Percentiles rank a stretch among this genome's conserved stretches.
Evolutionary conservation across 139 green algal genomes (phyloP).

Genomic region (Spirogloea muscicola): DNA sequence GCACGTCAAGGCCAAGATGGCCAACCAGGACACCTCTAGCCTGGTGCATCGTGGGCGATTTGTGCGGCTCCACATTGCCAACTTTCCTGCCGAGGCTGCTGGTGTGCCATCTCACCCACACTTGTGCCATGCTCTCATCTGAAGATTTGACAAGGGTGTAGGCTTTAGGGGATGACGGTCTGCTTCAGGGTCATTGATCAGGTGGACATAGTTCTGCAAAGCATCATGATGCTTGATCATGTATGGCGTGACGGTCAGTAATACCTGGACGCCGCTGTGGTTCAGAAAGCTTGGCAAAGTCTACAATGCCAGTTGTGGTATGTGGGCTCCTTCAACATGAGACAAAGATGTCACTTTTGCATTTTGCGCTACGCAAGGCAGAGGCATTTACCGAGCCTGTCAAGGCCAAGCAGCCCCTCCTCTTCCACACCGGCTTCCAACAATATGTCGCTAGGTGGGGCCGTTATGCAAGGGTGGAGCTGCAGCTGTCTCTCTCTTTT

Average conservation of each 20-base stretch:
- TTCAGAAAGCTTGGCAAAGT: no score
- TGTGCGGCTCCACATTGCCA: conserved; percentile 64
- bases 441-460: conserved; percentile 7
- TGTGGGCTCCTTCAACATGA: conserved; percentile 88
- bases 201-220: no score
- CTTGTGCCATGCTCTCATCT: no score
- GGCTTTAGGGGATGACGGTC: no score
- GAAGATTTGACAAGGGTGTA: no score
- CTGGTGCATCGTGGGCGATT: conserved; percentile 61
- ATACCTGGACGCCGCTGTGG: no score
- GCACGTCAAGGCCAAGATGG: conserved; percentile 7
- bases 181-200: no score
- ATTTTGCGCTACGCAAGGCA: conserved; percentile 74
- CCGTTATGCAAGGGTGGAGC: no score
- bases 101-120: not conserved
- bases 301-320: conserved; percentile 62
- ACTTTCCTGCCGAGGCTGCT: conserved; percentile 52
- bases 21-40: not conserved
- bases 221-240: no score
- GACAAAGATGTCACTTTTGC: conserved; percentile 78
- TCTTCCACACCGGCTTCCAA: conserved; percentile 69
- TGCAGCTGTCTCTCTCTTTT: no score
- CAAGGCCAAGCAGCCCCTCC: conserved; percentile 76
- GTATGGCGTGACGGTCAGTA: no score
- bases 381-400: conserved; percentile 51